These are phyloP conservation scores for Tolypocladium ophioglossoides DNA, from an alignment of 2,329 filamentous ascomycete species.

Conservation along the genomic window DNA sequence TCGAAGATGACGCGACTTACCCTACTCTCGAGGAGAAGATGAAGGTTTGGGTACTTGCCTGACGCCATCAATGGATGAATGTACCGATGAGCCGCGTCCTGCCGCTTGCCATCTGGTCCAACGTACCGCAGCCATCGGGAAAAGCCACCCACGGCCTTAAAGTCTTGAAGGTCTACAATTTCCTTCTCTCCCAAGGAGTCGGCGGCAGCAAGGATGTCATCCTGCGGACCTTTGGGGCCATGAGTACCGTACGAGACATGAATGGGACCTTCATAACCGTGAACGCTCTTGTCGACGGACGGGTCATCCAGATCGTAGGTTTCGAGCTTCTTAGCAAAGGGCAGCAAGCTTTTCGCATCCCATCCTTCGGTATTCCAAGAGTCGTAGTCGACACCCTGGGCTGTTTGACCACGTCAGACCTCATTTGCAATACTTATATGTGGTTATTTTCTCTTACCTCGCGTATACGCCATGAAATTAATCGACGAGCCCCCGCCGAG, in stretches of 20 bases:
- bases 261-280: slow-evolving; percentile 45
- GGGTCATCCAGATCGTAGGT: slow-evolving; percentile 32
- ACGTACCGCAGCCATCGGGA: slow-evolving; percentile 29
- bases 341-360: slow-evolving; percentile 19
- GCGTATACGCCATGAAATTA: slow-evolving; percentile 21
- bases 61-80: slow-evolving; percentile 19
- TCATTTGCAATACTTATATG: not conserved
- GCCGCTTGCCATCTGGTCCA: slow-evolving; percentile 36
- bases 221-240: slow-evolving; percentile 25
- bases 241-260: slow-evolving; percentile 41
- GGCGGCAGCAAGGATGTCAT: slow-evolving; percentile 39
- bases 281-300: slow-evolving; percentile 28
- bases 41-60: slow-evolving; percentile 41
- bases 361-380: slow-evolving; percentile 23
- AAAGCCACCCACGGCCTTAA: slow-evolving; percentile 27
- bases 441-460: slow-evolving; percentile 4
- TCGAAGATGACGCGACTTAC: slow-evolving; percentile 44
- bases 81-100: slow-evolving; percentile 46
- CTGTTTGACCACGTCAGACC: not conserved
- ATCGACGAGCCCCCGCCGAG: slow-evolving; percentile 22
- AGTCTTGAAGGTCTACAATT: slow-evolving; percentile 40
- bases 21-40: slow-evolving; percentile 45
- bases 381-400: slow-evolving; percentile 20
- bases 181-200: slow-evolving; percentile 31
- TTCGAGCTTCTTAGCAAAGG: slow-evolving; percentile 34